phyloP scores from a whole-genome alignment of 345 rosid species.

The Viola odorata region DNA sequence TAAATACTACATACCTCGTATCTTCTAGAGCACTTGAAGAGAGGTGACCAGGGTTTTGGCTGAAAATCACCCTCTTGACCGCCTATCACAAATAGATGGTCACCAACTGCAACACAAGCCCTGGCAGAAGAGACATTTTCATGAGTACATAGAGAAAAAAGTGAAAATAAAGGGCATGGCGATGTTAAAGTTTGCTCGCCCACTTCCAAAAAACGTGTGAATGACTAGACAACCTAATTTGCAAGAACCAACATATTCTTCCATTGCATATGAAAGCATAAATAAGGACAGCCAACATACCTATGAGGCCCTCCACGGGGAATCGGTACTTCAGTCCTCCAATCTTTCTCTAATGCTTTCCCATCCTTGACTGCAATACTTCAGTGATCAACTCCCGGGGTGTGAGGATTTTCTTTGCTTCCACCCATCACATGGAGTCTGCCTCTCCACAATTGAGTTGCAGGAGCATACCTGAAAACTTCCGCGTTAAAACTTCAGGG shows the following conservation, averaged over 20 bases:
- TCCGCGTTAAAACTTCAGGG: slow-evolving; percentile 9
- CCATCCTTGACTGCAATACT: slow-evolving; percentile 79
- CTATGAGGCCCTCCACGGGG: slow-evolving; percentile 96
- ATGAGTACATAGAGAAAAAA: background rate
- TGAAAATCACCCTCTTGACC: slow-evolving; percentile 93
- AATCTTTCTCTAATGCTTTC: slow-evolving; percentile 50
- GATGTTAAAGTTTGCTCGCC: no score
- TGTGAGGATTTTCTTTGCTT: slow-evolving; percentile 77
- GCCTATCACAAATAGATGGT: slow-evolving; percentile 55
- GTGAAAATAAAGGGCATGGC: no score
- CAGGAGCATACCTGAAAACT: slow-evolving; percentile 71
- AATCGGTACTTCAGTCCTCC: slow-evolving; percentile 61
- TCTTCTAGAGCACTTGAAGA: slow-evolving; percentile 84
- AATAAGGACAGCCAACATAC: slow-evolving; percentile 22
- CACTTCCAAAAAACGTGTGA: background rate
- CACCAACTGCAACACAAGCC: slow-evolving; percentile 53
- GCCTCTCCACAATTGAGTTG: slow-evolving; percentile 90
- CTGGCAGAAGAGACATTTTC: slow-evolving; percentile 22
- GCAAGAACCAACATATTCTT: background rate
- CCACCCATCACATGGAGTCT: slow-evolving; percentile 94
- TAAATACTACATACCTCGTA: slow-evolving; percentile 41
- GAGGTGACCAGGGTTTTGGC: slow-evolving; percentile 82
- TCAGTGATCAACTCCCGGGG: slow-evolving; percentile 74
- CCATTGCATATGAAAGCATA: background rate
- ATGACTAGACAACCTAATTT: background rate